Base-by-base conservation (phyloP, 2,329 filamentous ascomycete species). In the Dothideomycetes sp. region DNA sequence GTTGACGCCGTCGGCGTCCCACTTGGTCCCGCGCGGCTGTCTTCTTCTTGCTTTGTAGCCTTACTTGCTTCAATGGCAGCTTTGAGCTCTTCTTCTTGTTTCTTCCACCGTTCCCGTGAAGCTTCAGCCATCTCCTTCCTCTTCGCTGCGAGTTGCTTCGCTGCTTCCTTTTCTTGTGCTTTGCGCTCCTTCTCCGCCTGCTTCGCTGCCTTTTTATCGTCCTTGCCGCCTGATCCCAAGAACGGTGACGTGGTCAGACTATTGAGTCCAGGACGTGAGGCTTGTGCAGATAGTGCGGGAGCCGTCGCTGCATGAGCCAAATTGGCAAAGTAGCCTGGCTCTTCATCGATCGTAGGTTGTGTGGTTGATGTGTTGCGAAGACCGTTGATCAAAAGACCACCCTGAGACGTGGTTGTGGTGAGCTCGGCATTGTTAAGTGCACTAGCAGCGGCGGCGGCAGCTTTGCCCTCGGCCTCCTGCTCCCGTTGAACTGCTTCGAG, bases 401-500 rank as follows among this genome's bases (percentile, higher is more conserved):
- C 62, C 11, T 52, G 47, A 32, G 53, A 51, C 15, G 47, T 43
- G 1, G 47, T 48, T 10, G 52, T 42, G 49, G 55, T 34, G 6
- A 45, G 41, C 20, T 54, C 49, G 31, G 75, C 64, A 49, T 68
- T 71, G 41, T 71, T 70, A 51, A 54, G 69, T 63, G 58, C 44
- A 54, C 63, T 18, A 54, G 61, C 30, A 51, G 47, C 52, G n/a
- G 57, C 53, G 18, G 59, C 61, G 9, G 60, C 58, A 9, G 59
- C 57, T 25, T 71, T 62, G 9, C 81, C 81, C 58, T 94, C 87
- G 33, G 77, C 80, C 53, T 93, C 87, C 57, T 93, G 83, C 61
- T 96, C 88, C 43, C 78, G 80, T 53, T 75, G 67, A 53, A 82
- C 70, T 2, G 75, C 76, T 55, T 82, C 78, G 18, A 78, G 58